A percentile compares a stretch with the other conserved stretches of the same genome.
Evolutionary conservation across 1,284 basidiomycete species (phyloP).

Genomic region (Cutaneotrichosporon sp.): DNA sequence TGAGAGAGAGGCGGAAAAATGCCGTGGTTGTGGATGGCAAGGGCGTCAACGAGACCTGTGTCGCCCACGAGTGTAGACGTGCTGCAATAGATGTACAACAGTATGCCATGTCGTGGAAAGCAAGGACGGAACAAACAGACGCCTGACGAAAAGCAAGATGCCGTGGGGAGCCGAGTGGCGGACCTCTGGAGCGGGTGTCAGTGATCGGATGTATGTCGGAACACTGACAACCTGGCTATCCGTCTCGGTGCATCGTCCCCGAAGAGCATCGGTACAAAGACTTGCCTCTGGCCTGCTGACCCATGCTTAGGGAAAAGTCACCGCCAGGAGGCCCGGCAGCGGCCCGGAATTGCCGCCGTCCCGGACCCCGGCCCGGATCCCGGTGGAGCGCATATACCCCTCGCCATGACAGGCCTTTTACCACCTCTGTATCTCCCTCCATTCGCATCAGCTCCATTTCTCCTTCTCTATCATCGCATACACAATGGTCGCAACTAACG

Average conservation of each 20-base stretch:
- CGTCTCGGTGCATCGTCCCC: not conserved
- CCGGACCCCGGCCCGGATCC: constrained; percentile 1
- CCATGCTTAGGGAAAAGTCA: too few species aligned
- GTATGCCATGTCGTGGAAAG: not conserved
- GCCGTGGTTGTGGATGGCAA: not conserved
- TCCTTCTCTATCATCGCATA: not conserved
- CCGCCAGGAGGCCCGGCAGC: too few species aligned
- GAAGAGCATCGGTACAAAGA: not conserved
- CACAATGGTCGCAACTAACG: constrained; percentile 26
- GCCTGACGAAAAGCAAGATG: not conserved
- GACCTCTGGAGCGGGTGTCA: too few species aligned
- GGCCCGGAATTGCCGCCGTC: not conserved
- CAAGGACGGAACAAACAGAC: not conserved
- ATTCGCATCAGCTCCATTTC: not conserved
- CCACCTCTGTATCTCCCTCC: not conserved
- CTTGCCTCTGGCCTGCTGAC: not conserved
- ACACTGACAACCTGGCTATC: too few species aligned
- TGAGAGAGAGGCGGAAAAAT: constrained; percentile 19
- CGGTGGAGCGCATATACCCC: not conserved
- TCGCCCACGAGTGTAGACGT: not conserved
- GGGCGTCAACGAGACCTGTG: not conserved
- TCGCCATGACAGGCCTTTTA: too few species aligned
- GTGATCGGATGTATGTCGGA: too few species aligned
- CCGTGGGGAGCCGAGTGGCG: too few species aligned
- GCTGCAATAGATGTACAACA: not conserved